Evolutionary conservation across 169 alveolate genomes (phyloP).

Genomic region (Toxoplasma gondii): DNA sequence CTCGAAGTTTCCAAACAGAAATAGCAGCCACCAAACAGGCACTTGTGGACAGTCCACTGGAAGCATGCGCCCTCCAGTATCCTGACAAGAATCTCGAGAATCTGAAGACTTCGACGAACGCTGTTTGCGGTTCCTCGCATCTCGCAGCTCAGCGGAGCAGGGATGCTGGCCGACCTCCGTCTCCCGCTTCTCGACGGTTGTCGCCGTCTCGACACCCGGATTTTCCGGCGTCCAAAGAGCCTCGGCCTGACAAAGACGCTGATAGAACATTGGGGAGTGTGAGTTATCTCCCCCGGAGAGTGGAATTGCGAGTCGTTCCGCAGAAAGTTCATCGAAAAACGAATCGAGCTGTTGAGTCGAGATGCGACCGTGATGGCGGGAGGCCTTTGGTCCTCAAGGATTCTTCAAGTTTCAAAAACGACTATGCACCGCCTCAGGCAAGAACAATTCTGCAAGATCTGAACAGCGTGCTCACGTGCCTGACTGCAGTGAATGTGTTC

Average conservation of each 20-base stretch:
- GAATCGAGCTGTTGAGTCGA: neutral
- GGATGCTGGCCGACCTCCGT: too few species aligned
- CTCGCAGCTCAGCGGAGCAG: too few species aligned
- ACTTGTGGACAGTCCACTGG: too few species aligned
- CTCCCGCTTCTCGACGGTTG: too few species aligned
- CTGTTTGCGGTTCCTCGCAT: too few species aligned
- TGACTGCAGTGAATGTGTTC: neutral
- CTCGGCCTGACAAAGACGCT: neutral
- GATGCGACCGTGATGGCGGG: too few species aligned
- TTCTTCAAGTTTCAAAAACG: neutral
- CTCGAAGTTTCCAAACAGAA: neutral
- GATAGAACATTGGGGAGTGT: neutral
- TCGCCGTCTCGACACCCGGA: too few species aligned
- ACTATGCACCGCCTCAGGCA: neutral
- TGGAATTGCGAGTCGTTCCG: neutral
- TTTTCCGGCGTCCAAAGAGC: neutral
- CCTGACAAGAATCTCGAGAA: too few species aligned
- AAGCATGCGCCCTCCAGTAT: too few species aligned
- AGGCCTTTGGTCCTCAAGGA: too few species aligned
- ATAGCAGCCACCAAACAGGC: neutral
- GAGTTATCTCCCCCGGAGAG: neutral
- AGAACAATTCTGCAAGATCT: conserved; percentile 11
- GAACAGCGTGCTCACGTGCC: neutral
- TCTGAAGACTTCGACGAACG: too few species aligned
- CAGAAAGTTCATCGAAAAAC: neutral